phyloP scores from a whole-genome alignment of 495 filamentous ascomycete species.

The Hypoxylon cercidicola region DNA sequence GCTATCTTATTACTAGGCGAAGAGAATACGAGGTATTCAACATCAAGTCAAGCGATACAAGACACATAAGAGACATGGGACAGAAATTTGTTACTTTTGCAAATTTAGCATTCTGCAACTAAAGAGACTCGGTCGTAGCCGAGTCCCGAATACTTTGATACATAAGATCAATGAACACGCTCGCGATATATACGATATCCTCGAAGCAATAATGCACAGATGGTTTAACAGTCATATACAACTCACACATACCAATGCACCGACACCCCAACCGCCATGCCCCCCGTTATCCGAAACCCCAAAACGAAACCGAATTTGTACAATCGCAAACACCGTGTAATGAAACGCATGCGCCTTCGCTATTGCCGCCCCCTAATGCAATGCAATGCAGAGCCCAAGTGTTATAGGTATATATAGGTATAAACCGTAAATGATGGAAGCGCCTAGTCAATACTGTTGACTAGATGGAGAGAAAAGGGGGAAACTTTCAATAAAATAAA shows the following conservation, averaged over 20 bases:
- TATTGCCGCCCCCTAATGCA: constrained; percentile 32
- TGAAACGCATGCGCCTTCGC: constrained; percentile 19
- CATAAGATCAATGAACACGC: constrained; percentile 9
- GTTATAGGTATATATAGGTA: constrained; percentile 14
- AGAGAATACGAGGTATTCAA: too few species aligned
- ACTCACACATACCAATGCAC: constrained; percentile 13
- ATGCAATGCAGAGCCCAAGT: constrained; percentile 30
- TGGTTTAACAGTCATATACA: constrained; percentile 23
- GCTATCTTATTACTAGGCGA: background rate
- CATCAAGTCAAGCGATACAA: too few species aligned
- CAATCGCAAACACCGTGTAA: constrained; percentile 13
- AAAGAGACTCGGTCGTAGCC: constrained; percentile 11
- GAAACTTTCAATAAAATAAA: constrained; percentile 5
- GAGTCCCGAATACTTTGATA: constrained; percentile 9
- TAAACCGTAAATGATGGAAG: constrained; percentile 22
- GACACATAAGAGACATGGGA: background rate
- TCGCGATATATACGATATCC: constrained; percentile 11
- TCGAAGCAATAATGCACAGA: constrained; percentile 18
- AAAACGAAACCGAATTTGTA: constrained; percentile 22
- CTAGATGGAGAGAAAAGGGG: background rate
- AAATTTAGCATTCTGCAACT: constrained; percentile 11
- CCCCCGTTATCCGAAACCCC: constrained; percentile 9
- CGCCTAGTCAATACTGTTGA: constrained; percentile 10
- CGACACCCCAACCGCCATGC: constrained; percentile 30
- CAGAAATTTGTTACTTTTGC: constrained; percentile 13